Conservation (phyloP, 106 monocot genomes). For the Posidonia australis region DNA sequence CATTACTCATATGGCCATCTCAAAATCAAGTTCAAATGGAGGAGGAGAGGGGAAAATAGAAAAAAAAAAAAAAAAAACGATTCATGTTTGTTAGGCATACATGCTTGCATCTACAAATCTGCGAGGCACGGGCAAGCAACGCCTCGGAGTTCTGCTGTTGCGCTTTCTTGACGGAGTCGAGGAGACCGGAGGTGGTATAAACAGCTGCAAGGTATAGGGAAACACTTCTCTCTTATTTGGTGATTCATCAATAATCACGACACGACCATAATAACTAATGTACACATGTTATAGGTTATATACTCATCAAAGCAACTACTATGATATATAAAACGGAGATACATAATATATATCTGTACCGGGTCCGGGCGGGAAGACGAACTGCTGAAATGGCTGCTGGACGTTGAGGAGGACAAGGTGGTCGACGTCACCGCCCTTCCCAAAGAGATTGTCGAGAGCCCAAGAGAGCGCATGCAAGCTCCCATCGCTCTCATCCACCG, state of each 20-base stretch:
- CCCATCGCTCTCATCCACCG: constrained; percentile 20
- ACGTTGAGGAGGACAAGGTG: constrained; percentile 13
- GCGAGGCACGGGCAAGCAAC: constrained; percentile 1
- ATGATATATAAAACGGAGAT: too few species aligned
- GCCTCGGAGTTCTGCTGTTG: constrained; percentile 23
- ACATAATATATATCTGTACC: constrained; percentile 4
- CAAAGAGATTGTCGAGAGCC: constrained; percentile 15
- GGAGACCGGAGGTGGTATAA: constrained; percentile 5
- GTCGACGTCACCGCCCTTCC: neutral
- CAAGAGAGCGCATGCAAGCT: constrained; percentile 18
- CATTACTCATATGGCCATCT: too few species aligned
- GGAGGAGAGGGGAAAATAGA: too few species aligned
- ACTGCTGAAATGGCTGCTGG: constrained; percentile 21
- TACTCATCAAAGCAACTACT: too few species aligned
- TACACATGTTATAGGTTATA: neutral
- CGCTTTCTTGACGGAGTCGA: constrained; percentile 19
- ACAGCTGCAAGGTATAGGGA: constrained; percentile 5
- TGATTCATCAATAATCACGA: neutral
- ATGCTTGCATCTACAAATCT: neutral
- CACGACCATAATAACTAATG: neutral
- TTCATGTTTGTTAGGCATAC: neutral
- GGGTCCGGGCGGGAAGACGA: constrained; percentile 12
- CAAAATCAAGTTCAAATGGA: too few species aligned
- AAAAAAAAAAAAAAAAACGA: too few species aligned
- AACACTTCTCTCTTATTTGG: too few species aligned